Conservation (phyloP, 305 asterid genomes). For the Rubia tinctorum region DNA sequence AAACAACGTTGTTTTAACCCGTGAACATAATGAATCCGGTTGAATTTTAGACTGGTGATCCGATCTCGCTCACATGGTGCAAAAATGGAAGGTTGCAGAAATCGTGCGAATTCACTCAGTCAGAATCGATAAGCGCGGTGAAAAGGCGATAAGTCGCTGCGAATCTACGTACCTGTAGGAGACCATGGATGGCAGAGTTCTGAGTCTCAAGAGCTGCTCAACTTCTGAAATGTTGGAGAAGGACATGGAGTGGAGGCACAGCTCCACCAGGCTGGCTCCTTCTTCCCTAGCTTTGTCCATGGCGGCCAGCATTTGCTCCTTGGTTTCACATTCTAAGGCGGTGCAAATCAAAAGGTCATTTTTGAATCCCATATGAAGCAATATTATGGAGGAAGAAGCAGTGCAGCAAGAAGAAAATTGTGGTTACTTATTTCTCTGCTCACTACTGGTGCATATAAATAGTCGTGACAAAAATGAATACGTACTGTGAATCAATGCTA, state of each 20-base stretch:
- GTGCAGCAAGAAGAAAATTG: neutral
- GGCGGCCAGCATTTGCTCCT: conserved; percentile 37
- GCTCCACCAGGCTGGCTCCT: conserved; percentile 64
- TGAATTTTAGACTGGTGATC: too few species aligned
- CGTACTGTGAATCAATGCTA: neutral
- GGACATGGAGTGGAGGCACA: conserved; percentile 43
- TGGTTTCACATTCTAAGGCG: conserved; percentile 42
- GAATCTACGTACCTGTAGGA: conserved; percentile 42
- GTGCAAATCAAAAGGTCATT: conserved; percentile 41
- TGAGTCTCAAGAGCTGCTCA: conserved; percentile 29
- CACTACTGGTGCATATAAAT: neutral
- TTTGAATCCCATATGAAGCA: conserved; percentile 35
- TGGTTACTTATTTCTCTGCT: neutral
- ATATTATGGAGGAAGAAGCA: neutral
- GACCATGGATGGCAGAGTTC: conserved; percentile 47
- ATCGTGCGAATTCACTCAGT: too few species aligned
- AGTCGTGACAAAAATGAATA: neutral
- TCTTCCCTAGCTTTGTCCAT: conserved; percentile 47
- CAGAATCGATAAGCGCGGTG: neutral
- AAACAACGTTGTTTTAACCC: neutral
- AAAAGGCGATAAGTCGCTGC: neutral
- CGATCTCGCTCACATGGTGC: too few species aligned
- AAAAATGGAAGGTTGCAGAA: too few species aligned
- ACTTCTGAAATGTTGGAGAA: conserved; percentile 46
- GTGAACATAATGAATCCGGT: neutral